phyloP scores from a whole-genome alignment of 768 basidiomycete species.

The Udeniomyces megalosporus region DNA sequence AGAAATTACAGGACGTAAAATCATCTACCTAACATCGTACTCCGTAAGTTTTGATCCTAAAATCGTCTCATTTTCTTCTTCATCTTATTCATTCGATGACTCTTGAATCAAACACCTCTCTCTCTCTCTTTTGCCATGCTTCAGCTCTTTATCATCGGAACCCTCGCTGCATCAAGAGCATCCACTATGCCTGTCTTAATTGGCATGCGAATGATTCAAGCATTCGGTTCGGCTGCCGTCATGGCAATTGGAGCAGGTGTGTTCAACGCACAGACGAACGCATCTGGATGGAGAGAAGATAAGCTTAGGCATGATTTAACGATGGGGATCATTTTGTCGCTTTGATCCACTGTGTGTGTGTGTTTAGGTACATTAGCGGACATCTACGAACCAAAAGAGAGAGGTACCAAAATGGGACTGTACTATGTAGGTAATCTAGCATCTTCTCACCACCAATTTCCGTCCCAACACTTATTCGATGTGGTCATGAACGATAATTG shows the following conservation, averaged over 20 bases:
- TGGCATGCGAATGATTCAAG: constrained; percentile 35
- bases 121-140: neutral
- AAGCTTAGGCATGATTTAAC: too few species aligned
- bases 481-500: too few species aligned
- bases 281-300: too few species aligned
- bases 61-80: neutral
- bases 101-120: neutral
- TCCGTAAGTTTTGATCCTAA: constrained; percentile 19
- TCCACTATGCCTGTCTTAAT: constrained; percentile 27
- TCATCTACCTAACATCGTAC: constrained; percentile 26
- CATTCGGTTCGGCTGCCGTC: constrained; percentile 47
- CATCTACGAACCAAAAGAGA: constrained; percentile 55
- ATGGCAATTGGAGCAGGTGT: constrained; percentile 60
- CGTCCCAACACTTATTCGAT: constrained; percentile 20
- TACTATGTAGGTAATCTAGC: constrained; percentile 67
- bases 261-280: too few species aligned
- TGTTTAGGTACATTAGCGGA: constrained; percentile 30
- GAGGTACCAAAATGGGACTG: constrained; percentile 63
- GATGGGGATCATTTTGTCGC: too few species aligned
- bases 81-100: neutral
- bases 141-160: constrained; percentile 26
- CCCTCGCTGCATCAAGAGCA: constrained; percentile 24
- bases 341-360: neutral
- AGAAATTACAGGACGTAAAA: constrained; percentile 18
- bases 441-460: too few species aligned